phyloP scores from a whole-genome alignment of 129 eudicot genomes.

The Flaveria robusta region DNA sequence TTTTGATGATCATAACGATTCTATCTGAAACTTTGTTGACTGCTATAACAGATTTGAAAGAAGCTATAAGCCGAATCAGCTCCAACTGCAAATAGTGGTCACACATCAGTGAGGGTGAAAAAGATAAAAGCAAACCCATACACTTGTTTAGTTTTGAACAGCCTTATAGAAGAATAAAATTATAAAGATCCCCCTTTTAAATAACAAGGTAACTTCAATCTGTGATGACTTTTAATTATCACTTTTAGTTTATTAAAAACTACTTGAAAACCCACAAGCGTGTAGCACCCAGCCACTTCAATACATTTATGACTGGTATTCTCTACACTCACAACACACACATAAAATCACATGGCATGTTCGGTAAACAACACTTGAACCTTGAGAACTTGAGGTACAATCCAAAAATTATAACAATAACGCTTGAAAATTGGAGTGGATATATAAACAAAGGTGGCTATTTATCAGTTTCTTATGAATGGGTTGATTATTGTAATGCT shows the following conservation, averaged over 20 bases:
- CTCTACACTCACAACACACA: neutral
- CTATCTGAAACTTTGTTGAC: slow-evolving; percentile 73
- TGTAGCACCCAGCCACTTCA: neutral
- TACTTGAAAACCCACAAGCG: neutral
- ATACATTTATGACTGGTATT: neutral
- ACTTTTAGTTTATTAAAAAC: neutral
- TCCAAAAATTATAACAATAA: slow-evolving; percentile 1
- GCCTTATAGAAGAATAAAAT: neutral
- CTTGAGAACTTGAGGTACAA: slow-evolving; percentile 1
- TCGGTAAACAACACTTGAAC: neutral
- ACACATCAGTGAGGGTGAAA: slow-evolving; percentile 22
- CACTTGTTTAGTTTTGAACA: neutral
- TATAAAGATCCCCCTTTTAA: neutral
- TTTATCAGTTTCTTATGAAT: neutral
- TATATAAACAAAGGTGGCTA: neutral
- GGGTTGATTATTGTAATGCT: neutral
- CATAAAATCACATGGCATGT: neutral
- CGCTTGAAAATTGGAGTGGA: neutral
- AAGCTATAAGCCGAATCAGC: slow-evolving; percentile 67
- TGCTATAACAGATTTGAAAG: slow-evolving; percentile 74
- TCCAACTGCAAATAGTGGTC: slow-evolving; percentile 64
- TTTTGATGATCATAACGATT: slow-evolving; percentile 52
- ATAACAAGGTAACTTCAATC: slow-evolving; percentile 2
- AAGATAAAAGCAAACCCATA: slow-evolving; percentile 8
- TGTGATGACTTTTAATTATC: neutral